Conservation (phyloP, 2,329 filamentous ascomycete genomes). For the Phaeosphaeriaceae sp. region DNA sequence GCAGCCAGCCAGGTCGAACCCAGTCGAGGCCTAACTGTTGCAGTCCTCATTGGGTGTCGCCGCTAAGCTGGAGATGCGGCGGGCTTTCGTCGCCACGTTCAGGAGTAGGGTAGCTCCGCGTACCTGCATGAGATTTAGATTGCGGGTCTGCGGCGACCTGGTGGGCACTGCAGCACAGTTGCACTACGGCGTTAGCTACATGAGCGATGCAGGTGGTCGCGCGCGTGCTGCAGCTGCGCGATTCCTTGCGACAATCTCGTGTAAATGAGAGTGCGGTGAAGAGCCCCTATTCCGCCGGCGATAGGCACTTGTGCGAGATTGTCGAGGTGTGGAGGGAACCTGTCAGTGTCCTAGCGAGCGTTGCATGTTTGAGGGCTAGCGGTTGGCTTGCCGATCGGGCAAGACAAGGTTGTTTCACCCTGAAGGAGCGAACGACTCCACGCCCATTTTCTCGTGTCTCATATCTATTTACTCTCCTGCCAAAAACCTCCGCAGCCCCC, state of each 20-base stretch:
- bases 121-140: slow-evolving; percentile 24
- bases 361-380: slow-evolving; percentile 1
- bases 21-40: neutral
- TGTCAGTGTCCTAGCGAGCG: slow-evolving; percentile 8
- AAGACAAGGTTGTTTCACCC: slow-evolving; percentile 8
- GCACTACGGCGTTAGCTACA: slow-evolving; percentile 7
- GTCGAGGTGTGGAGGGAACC: slow-evolving; percentile 1
- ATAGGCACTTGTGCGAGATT: slow-evolving; percentile 11
- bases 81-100: slow-evolving; percentile 7
- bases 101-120: slow-evolving; percentile 30
- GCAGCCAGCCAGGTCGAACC: neutral
- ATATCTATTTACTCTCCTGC: neutral
- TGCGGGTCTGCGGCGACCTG: slow-evolving; percentile 13
- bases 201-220: slow-evolving; percentile 8
- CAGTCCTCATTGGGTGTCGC: neutral
- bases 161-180: slow-evolving; percentile 5
- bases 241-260: slow-evolving; percentile 4
- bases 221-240: slow-evolving; percentile 11
- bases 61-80: neutral
- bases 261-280: slow-evolving; percentile 10
- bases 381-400: slow-evolving; percentile 7
- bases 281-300: slow-evolving; percentile 3
- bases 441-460: neutral
- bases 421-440: neutral
- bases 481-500: slow-evolving; percentile 2